Evolutionary conservation across 805 yeast genomes (phyloP).

Genomic region (Zygosaccharomyces bisporus): DNA sequence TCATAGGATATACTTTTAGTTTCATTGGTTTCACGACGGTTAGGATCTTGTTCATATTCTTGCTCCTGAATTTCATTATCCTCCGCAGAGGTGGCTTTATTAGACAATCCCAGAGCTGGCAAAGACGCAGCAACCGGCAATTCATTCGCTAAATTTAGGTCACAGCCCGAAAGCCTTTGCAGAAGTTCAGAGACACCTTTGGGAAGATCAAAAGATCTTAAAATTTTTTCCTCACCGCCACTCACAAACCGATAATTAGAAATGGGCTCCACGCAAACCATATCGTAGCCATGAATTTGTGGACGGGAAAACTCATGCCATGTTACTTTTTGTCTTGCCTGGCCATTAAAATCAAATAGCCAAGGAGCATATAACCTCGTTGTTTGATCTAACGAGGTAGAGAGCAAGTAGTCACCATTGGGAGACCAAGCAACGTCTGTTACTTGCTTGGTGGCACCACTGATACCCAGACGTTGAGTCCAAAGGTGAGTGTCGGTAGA

Average conservation of each 20-base stretch:
- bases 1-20: constrained; percentile 43
- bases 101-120: constrained; percentile 91
- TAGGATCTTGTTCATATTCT: constrained; percentile 36
- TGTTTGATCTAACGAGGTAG: constrained; percentile 91
- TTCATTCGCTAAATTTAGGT: constrained; percentile 26
- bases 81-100: constrained; percentile 68
- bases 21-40: constrained; percentile 35
- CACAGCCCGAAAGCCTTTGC: constrained; percentile 48
- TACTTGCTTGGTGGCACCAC: constrained; percentile 72
- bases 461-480: constrained; percentile 52
- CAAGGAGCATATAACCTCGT: constrained; percentile 77
- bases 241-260: constrained; percentile 67
- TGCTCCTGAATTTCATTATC: constrained; percentile 41
- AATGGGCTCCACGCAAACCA: constrained; percentile 72
- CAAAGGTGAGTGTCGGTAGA: constrained; percentile 37
- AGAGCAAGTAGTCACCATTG: constrained; percentile 60
- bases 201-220: constrained; percentile 88
- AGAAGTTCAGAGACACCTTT: constrained; percentile 65
- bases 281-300: constrained; percentile 97
- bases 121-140: constrained; percentile 83
- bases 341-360: constrained; percentile 37
- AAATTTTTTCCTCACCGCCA: constrained; percentile 93
- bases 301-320: constrained; percentile 97
- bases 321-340: constrained; percentile 33
- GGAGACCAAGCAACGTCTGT: constrained; percentile 78